These are phyloP conservation scores for Backusella psychrophila DNA, from an alignment of 192 early-diverging fungal genomes.

Conservation along the genomic window DNA sequence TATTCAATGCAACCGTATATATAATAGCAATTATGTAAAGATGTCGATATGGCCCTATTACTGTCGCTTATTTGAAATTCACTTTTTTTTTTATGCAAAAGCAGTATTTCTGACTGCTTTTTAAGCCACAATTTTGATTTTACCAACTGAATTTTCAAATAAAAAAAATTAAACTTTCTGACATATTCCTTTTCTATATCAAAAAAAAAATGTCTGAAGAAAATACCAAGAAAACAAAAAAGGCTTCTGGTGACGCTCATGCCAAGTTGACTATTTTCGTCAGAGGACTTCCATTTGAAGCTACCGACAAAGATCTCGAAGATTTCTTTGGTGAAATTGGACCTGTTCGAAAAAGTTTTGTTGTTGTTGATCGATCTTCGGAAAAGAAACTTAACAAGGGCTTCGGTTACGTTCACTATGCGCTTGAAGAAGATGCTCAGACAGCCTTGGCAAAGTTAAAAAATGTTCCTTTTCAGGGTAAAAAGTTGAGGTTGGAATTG, in stretches of 20 bases:
- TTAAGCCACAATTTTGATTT: not conserved
- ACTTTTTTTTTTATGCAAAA: not conserved
- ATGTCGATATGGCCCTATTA: no score
- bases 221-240: not conserved
- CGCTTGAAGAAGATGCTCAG: slow-evolving; percentile 73
- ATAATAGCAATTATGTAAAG: no score
- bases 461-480: slow-evolving; percentile 68
- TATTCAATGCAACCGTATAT: no score
- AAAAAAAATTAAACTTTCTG: not conserved
- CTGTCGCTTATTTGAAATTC: no score
- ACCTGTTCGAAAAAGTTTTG: slow-evolving; percentile 87
- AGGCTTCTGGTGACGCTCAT: not conserved
- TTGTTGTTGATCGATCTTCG: slow-evolving; percentile 66
- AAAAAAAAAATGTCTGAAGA: slow-evolving; percentile 2
- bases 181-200: not conserved
- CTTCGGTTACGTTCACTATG: slow-evolving; percentile 92
- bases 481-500: slow-evolving; percentile 74
- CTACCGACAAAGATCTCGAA: slow-evolving; percentile 80
- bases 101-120: not conserved
- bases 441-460: slow-evolving; percentile 76
- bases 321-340: slow-evolving; percentile 88
- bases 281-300: slow-evolving; percentile 78
- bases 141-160: not conserved
- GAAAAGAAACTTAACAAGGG: slow-evolving; percentile 67
- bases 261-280: slow-evolving; percentile 83